Evolutionary conservation across 139 green algal species (phyloP), one percentile per base, ranked within the genome.

Genomic region (Nannochloris sp.): DNA sequence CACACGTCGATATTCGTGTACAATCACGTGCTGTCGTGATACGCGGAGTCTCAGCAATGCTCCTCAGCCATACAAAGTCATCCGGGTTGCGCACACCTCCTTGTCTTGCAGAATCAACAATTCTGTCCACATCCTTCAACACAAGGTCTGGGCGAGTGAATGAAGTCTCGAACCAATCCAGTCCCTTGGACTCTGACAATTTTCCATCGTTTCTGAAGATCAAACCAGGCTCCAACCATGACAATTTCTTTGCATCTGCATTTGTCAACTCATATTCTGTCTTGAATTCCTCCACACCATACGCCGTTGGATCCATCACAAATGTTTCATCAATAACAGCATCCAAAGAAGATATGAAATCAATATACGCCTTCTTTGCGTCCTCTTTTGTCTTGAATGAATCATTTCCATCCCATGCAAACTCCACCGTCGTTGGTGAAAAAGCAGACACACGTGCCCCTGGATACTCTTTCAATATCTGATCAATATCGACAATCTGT

Each of bases 101-200:
- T 11, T 51, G 46, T 51, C 46, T 51, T 17, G 29, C 16, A 0
- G 57, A 62, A 20, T 14, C 37, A 36, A 81, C 31, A 0, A 72
- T 70, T 6, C 31, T 20, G 1, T 77, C 63, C 23, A 89, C 57
- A 75, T 89, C 83, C 20, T 33, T 59, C 28, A 89, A 70, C 11
- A 89, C 79, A 26, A 67, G 17, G 31, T 83, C 85, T 30, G 85
- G 85, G 4, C 79, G 78, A 3, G 71, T 74, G 6, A 92, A 60
- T 26, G 79, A 77, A 26, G 65, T 66, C 69, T 92, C 85, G 68
- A 85, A 91, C 85, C 85, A 91, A 73, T 87, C 75, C 20, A 67
- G 59, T 59, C 55, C 61, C 40, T 49, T 44, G 46, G 51, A 53
- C n/a, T 37, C 61, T 23, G 62, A 71, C 8, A 74, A 48, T 45